Conservation (phyloP, 495 filamentous ascomycete genomes). For the Aspergillus affinis region DNA sequence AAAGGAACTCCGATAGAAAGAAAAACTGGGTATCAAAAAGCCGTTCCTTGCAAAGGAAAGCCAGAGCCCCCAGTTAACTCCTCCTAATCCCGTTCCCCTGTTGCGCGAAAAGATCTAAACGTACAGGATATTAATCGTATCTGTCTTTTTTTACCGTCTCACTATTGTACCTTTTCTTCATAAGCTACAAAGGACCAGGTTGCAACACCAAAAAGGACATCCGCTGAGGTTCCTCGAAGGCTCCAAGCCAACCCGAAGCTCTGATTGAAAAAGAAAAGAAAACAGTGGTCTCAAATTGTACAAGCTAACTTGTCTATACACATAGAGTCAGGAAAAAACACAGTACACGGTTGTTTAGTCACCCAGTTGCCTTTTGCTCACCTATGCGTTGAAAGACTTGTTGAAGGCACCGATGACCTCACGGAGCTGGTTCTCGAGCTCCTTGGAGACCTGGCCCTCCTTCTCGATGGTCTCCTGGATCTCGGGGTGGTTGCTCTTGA, state of each 20-base stretch:
- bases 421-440: conserved; percentile 83
- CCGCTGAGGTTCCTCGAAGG: conserved; percentile 22
- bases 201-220: conserved; percentile 10
- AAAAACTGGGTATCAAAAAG: conserved; percentile 16
- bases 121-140: conserved; percentile 53
- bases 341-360: conserved; percentile 34
- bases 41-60: conserved; percentile 14
- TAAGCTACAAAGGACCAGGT: conserved; percentile 22
- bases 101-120: conserved; percentile 49
- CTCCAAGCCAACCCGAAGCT: conserved; percentile 21
- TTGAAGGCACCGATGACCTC: conserved; percentile 79
- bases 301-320: conserved; percentile 57
- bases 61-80: conserved; percentile 8
- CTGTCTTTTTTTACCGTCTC: conserved; percentile 29
- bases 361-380: conserved; percentile 44
- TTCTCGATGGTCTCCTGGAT: conserved; percentile 86
- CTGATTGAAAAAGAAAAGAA: conserved; percentile 38
- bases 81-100: conserved; percentile 33
- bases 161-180: conserved; percentile 21
- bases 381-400: conserved; percentile 79
- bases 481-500: conserved; percentile 85
- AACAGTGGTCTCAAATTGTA: conserved; percentile 56
- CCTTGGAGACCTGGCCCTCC: conserved; percentile 95
- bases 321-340: conserved; percentile 50
- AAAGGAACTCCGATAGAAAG: conserved; percentile 12